phyloP scores from a whole-genome alignment of 306 rosid species.

The Glycine tomentella region DNA sequence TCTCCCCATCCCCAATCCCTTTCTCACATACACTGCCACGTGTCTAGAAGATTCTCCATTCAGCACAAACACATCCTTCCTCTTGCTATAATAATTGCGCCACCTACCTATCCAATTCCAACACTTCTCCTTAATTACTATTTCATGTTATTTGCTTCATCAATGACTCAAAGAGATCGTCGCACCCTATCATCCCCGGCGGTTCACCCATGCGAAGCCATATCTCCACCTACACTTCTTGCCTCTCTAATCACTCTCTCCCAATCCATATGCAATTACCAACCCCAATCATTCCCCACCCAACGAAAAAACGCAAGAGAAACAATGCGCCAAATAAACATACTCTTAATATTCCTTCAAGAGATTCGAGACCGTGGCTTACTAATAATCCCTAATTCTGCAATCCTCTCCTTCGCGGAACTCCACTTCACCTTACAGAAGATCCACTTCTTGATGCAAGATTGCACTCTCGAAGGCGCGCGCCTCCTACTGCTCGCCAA shows the following conservation, averaged over 20 bases:
- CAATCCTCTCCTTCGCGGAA: constrained; percentile 64
- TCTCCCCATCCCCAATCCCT: not conserved
- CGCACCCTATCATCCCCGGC: constrained; percentile 76
- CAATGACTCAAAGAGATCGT: constrained; percentile 63
- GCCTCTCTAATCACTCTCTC: constrained; percentile 61
- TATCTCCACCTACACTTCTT: constrained; percentile 64
- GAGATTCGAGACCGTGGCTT: constrained; percentile 48
- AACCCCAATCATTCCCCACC: constrained; percentile 50
- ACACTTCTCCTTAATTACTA: not conserved
- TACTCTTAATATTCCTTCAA: constrained; percentile 67
- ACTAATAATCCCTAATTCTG: constrained; percentile 39
- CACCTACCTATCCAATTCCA: not conserved
- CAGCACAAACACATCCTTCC: not conserved
- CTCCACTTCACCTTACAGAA: constrained; percentile 76
- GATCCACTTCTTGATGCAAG: constrained; percentile 66
- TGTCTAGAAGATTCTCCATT: constrained; percentile 24
- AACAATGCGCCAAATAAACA: constrained; percentile 60
- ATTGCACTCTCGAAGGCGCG: constrained; percentile 61
- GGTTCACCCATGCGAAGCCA: constrained; percentile 70
- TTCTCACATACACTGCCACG: constrained; percentile 43
- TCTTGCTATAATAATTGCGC: constrained; percentile 35
- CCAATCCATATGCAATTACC: constrained; percentile 54
- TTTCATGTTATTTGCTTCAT: not conserved
- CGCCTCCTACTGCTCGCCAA: constrained; percentile 65
- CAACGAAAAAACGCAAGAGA: constrained; percentile 72